Percentiles rank a stretch among this genome's conserved stretches.
Conservation (phyloP, 176 grass and related monocot genomes). For the Aegilops speltoides region DNA sequence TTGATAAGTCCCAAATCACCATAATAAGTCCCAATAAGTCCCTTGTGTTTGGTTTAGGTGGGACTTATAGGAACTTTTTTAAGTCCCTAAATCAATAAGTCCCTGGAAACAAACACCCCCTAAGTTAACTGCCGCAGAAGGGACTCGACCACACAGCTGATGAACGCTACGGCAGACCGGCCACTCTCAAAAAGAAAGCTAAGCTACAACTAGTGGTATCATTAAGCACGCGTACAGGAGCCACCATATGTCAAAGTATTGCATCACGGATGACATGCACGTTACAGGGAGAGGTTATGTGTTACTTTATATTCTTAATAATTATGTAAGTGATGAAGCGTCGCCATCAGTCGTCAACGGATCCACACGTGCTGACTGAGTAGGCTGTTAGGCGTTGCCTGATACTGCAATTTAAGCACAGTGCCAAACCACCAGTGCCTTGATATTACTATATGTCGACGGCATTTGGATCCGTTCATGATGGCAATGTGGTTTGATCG, state of each 20-base stretch:
- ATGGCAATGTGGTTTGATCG: background rate
- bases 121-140: background rate
- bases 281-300: background rate
- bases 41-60: no score
- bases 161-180: background rate
- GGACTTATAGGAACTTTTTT: no score
- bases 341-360: slow-evolving; percentile 18
- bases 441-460: no score
- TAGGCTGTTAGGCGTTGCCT: background rate
- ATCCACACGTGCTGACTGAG: slow-evolving; percentile 28
- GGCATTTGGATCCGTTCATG: background rate
- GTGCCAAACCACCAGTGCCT: no score
- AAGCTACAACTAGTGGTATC: background rate
- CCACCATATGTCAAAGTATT: slow-evolving; percentile 21
- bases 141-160: background rate
- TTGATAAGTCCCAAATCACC: no score
- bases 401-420: background rate
- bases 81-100: no score
- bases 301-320: background rate
- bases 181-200: background rate
- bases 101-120: no score
- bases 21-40: no score
- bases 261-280: slow-evolving; percentile 29
- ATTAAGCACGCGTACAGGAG: background rate
- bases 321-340: background rate